These are phyloP conservation scores for Cunninghamia lanceolata DNA, from an alignment of 75 land plant genomes.

Conservation along the genomic window DNA sequence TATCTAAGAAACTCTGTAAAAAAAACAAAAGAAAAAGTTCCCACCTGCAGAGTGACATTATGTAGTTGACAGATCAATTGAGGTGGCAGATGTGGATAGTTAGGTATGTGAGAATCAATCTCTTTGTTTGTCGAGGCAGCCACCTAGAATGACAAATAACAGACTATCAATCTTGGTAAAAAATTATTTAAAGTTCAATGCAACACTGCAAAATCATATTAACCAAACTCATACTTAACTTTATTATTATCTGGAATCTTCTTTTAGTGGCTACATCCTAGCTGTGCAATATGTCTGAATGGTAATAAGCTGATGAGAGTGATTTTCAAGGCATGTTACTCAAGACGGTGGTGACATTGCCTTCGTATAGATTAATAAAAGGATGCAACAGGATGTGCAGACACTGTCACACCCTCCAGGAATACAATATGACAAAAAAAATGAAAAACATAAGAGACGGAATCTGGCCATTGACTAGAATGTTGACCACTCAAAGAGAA, in stretches of 20 bases:
- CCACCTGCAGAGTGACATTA: slow-evolving; percentile 60
- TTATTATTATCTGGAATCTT: neutral
- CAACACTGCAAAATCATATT: neutral
- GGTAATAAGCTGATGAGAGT: neutral
- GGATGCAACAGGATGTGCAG: neutral
- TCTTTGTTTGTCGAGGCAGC: slow-evolving; percentile 72
- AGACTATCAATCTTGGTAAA: neutral
- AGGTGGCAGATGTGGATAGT: slow-evolving; percentile 57
- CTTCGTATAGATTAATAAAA: neutral
- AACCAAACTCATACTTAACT: neutral
- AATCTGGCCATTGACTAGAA: neutral
- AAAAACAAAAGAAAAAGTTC: neutral
- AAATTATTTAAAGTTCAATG: neutral
- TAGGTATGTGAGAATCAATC: slow-evolving; percentile 60
- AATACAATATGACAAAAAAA: neutral
- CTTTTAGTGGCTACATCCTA: neutral
- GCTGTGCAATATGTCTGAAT: neutral
- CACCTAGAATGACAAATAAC: slow-evolving; percentile 27
- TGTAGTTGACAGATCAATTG: slow-evolving; percentile 61
- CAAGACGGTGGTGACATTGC: neutral
- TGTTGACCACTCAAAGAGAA: neutral
- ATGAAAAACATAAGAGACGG: neutral
- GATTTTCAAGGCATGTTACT: neutral
- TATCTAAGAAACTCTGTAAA: neutral
- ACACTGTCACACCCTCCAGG: neutral